Base-by-base conservation (phyloP, 2,329 filamentous ascomycete species). In the Ophioceras dolichostomum region DNA sequence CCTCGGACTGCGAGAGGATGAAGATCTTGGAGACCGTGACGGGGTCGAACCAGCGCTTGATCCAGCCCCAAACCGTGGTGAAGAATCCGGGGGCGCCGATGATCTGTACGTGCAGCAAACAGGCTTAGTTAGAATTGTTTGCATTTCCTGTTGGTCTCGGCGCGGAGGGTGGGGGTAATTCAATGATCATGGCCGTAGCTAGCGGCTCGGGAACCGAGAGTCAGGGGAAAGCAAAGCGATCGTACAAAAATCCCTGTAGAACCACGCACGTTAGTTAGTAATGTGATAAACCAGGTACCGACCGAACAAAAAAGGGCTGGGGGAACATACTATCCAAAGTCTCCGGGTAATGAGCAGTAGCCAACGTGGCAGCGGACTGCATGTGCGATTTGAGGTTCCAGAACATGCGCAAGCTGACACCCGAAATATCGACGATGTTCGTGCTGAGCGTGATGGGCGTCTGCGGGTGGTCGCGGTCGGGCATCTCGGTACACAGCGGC, bases 1-100 rank as follows among this genome's bases (percentile, higher is more conserved):
- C 80, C 58, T 94, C 85, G 39, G 73, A 54, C 8, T 75, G 65
- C 34, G 70, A 69, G 38, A 96, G 74, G 49, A 96, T 91, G 58
- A 94, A 94, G 56, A 96, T 95, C 65, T 96, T 96, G 50, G 85
- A 91, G 3, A 87, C 84, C 24, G 89, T 95, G 43, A 87, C 86
- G 6, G 88, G 88, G 61, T 88, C 83, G 52, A 94, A 94, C 87
- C 88, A 94, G 52, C 83, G 80, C 68, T 94, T 94, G 61, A 94
- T 73, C 86, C 87, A 94, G 46, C 83, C 78, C 88, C 88, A 89
- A 42, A 94, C 84, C 3, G 86, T 94, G 35, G 83, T 82, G 65
- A 94, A 94, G 70, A 94, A 94, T 32, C 73, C 64, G 7, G 89
- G 89, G 1, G 89, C 89, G 43, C 88, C 88, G 45, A 95, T 86